Evolutionary conservation across 345 rosid species (phyloP).

Genomic region (Gossypioides kirkii): DNA sequence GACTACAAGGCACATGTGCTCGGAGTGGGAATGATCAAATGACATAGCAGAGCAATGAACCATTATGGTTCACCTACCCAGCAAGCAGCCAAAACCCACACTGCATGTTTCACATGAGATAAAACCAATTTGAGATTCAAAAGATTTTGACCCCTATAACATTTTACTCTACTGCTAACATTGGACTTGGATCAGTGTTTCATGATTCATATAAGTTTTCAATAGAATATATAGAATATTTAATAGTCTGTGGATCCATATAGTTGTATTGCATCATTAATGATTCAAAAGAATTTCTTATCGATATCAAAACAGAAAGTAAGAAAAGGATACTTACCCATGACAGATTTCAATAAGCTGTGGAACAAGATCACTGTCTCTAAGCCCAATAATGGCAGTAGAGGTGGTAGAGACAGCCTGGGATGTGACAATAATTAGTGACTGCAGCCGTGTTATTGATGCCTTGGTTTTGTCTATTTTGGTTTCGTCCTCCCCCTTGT

Average conservation of each 20-base stretch:
- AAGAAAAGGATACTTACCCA: conserved; percentile 46
- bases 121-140: background rate
- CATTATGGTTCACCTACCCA: conserved; percentile 36
- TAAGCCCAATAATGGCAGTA: conserved; percentile 63
- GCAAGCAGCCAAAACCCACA: conserved; percentile 8
- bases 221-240: background rate
- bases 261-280: background rate
- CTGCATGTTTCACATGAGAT: conserved; percentile 8
- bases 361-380: conserved; percentile 90
- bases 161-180: background rate
- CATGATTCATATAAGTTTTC: background rate
- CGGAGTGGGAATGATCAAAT: conserved; percentile 17
- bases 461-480: conserved; percentile 89
- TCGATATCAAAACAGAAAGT: background rate
- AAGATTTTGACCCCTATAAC: background rate
- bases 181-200: background rate
- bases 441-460: conserved; percentile 64
- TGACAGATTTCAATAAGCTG: conserved; percentile 88
- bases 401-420: conserved; percentile 91
- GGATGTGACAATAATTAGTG: conserved; percentile 72
- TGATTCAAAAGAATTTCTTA: background rate
- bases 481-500: conserved; percentile 76
- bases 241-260: background rate
- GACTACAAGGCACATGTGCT: conserved; percentile 26
- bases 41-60: conserved; percentile 15